phyloP scores from a whole-genome alignment of 345 rosid species.

The Citrus sp. region DNA sequence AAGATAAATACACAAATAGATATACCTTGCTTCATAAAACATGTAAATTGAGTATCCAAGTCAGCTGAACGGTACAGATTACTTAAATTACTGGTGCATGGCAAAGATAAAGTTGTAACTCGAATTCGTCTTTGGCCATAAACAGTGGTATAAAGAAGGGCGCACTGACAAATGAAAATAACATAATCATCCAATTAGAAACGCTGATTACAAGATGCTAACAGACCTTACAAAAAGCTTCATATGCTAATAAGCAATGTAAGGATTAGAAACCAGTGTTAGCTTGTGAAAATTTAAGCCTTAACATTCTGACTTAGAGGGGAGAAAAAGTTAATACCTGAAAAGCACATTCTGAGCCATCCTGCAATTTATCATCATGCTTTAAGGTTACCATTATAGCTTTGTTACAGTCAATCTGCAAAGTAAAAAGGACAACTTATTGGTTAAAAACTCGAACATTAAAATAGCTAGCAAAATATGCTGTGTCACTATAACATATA shows the following conservation, averaged over 20 bases:
- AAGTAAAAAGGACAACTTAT: slow-evolving; percentile 13
- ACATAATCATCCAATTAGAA: slow-evolving; percentile 8
- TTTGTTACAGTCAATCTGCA: slow-evolving; percentile 95
- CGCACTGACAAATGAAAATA: slow-evolving; percentile 60
- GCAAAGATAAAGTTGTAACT: slow-evolving; percentile 79
- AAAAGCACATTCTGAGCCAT: slow-evolving; percentile 88
- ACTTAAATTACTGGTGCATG: slow-evolving; percentile 86
- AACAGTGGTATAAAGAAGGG: slow-evolving; percentile 87
- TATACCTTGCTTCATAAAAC: slow-evolving; percentile 95
- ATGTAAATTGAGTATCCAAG: slow-evolving; percentile 89
- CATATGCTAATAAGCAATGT: background rate
- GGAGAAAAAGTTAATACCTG: slow-evolving; percentile 48
- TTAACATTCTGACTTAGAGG: background rate
- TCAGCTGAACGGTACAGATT: slow-evolving; percentile 93
- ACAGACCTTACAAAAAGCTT: slow-evolving; percentile 11
- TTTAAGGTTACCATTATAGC: slow-evolving; percentile 85
- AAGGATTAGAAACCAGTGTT: background rate
- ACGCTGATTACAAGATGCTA: background rate
- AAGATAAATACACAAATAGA: slow-evolving; percentile 2
- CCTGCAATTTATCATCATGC: slow-evolving; percentile 94
- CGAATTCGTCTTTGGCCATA: slow-evolving; percentile 98
- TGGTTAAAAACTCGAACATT: slow-evolving; percentile 14
- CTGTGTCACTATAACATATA: background rate
- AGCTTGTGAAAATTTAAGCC: slow-evolving; percentile 13
- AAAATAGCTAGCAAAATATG: slow-evolving; percentile 4